A percentile compares a stretch with the other conserved stretches of the same genome.
Conservation (phyloP, 1,284 basidiomycete species). For the Ganoderma multipileum region DNA sequence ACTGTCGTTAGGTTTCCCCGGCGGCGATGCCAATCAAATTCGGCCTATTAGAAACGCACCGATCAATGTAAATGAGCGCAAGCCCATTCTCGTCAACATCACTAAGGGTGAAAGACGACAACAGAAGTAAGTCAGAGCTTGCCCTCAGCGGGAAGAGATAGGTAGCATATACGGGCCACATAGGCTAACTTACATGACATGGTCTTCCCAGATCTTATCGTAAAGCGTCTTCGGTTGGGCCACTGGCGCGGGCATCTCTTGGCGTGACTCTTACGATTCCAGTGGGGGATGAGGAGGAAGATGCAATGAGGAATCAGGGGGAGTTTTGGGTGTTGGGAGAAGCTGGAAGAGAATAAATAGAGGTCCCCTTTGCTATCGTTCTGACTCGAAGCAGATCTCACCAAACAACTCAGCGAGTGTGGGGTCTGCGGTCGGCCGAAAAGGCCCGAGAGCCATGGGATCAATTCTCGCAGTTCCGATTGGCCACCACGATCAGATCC, state of each 20-base stretch:
- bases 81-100: conserved; percentile 83
- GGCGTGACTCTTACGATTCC: conserved; percentile 1
- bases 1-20: conserved; percentile 9
- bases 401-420: conserved; percentile 6
- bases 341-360: conserved; percentile 18
- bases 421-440: conserved; percentile 28
- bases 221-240: conserved; percentile 83
- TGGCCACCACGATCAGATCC: neutral
- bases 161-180: conserved; percentile 36
- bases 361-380: conserved; percentile 3
- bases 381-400: conserved; percentile 25
- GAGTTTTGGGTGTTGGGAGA: neutral
- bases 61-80: conserved; percentile 92
- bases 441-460: conserved; percentile 20
- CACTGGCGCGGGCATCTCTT: conserved; percentile 61
- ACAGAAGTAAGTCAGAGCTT: neutral
- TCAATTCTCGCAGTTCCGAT: neutral
- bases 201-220: conserved; percentile 97
- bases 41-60: conserved; percentile 52
- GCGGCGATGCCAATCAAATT: conserved; percentile 13
- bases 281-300: conserved; percentile 4
- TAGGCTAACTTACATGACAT: conserved; percentile 71
- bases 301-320: neutral
- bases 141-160: neutral
- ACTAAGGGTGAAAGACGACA: conserved; percentile 45